Conservation (phyloP, 805 yeast species). For the Hanseniaspora valbyensis region DNA sequence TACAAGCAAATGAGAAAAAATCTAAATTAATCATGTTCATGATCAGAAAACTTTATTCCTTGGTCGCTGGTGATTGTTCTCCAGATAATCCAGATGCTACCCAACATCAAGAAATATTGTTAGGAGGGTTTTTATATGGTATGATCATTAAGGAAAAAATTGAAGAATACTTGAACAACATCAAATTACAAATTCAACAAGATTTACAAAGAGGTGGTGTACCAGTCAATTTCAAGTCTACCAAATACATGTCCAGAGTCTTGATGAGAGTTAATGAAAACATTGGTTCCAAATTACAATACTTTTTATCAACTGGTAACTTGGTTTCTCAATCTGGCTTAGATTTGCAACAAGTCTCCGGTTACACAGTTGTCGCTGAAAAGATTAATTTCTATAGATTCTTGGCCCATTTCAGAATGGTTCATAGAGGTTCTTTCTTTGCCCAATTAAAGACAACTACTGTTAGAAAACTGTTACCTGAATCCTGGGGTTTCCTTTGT, state of each 20-base stretch:
- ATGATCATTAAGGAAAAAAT: constrained; percentile 94
- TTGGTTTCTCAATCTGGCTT: constrained; percentile 93
- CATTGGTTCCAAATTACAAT: constrained; percentile 87
- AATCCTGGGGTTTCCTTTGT: constrained; percentile 97
- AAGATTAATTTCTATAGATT: constrained; percentile 95
- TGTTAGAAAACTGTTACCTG: constrained; percentile 90
- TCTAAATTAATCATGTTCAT: constrained; percentile 80
- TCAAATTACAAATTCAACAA: constrained; percentile 61
- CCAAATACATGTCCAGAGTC: constrained; percentile 71
- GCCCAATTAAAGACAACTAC: constrained; percentile 96
- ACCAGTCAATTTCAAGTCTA: constrained; percentile 72
- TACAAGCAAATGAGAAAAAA: constrained; percentile 49
- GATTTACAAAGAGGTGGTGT: constrained; percentile 64
- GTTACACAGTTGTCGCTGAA: constrained; percentile 97
- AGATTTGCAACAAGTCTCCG: constrained; percentile 94
- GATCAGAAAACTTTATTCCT: constrained; percentile 87
- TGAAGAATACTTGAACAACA: constrained; percentile 74
- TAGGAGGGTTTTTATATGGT: constrained; percentile 93
- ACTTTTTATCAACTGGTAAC: constrained; percentile 93
- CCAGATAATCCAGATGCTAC: constrained; percentile 99
- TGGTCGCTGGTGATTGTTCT: constrained; percentile 92
- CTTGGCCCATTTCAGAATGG: constrained; percentile 98
- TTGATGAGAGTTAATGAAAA: constrained; percentile 76
- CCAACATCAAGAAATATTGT: constrained; percentile 91
- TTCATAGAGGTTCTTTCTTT: constrained; percentile 97